Conservation (phyloP, 2,329 filamentous ascomycete genomes). For the Colletotrichum sidae region DNA sequence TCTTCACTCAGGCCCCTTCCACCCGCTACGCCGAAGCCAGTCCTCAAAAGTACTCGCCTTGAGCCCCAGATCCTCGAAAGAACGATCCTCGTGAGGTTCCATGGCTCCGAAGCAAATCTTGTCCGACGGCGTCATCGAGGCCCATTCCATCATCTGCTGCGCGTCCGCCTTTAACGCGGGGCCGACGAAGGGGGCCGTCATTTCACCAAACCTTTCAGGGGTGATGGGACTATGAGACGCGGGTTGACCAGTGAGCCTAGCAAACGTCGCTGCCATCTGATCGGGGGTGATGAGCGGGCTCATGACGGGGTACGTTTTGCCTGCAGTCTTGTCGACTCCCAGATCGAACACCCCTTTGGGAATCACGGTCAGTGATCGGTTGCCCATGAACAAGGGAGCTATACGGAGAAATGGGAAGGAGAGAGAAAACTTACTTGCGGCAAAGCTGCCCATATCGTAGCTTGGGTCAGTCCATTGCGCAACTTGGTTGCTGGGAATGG, state of each 20-base stretch:
- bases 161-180: slow-evolving; percentile 36
- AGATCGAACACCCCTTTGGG: neutral
- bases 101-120: slow-evolving; percentile 34
- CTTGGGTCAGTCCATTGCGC: neutral
- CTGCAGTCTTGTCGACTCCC: slow-evolving; percentile 32
- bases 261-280: slow-evolving; percentile 32
- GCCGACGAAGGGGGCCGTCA: slow-evolving; percentile 24
- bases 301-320: slow-evolving; percentile 36
- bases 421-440: neutral
- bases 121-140: slow-evolving; percentile 23
- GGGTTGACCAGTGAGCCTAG: neutral
- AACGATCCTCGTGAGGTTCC: neutral
- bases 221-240: neutral
- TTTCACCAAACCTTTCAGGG: neutral
- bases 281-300: slow-evolving; percentile 25
- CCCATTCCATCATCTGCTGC: slow-evolving; percentile 40
- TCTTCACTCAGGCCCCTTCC: neutral
- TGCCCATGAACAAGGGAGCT: neutral
- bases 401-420: too few relatives aligned
- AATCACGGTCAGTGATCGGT: neutral
- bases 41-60: slow-evolving; percentile 8
- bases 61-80: slow-evolving; percentile 2
- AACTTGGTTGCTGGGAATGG: neutral
- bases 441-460: slow-evolving; percentile 3
- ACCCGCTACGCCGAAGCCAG: neutral